phyloP scores from a whole-genome alignment of 2,329 filamentous ascomycete species.

The Graphiopsis chlorocephala region DNA sequence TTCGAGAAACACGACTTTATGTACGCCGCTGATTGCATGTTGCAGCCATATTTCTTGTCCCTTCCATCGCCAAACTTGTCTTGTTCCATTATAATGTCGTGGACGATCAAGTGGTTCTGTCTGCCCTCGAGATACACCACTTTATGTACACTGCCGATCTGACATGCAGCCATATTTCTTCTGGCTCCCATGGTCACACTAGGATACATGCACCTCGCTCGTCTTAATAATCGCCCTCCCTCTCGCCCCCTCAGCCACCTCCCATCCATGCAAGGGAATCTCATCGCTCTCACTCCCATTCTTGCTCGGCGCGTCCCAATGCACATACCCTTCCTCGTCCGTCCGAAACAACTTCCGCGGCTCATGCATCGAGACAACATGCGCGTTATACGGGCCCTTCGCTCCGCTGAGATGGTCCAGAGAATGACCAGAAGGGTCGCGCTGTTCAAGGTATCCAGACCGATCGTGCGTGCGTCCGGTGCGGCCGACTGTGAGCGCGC shows the following conservation, averaged over 20 bases:
- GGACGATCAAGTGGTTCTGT: not conserved
- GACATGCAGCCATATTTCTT: not conserved
- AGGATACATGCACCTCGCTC: conserved; percentile 2
- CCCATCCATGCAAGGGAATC: not conserved
- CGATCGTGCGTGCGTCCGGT: not conserved
- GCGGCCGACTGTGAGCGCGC: not conserved
- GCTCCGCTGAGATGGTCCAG: not conserved
- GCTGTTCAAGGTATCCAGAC: not conserved
- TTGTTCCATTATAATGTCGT: not conserved
- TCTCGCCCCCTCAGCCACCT: not conserved
- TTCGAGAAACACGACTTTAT: not conserved
- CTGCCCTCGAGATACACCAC: not conserved
- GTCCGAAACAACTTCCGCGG: not conserved
- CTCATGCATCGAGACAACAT: not conserved
- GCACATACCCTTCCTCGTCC: not conserved
- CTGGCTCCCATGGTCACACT: not conserved
- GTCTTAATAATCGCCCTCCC: not conserved
- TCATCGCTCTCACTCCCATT: not conserved
- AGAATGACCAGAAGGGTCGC: not conserved
- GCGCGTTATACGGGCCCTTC: not conserved
- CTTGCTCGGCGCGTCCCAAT: not conserved
- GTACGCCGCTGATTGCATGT: not conserved
- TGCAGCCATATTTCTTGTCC: not conserved
- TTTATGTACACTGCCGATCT: not conserved
- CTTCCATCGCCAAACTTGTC: not conserved